These are phyloP conservation scores for Schizophyllum commune DNA, from an alignment of 1,284 basidiomycete species.

Conservation along the genomic window DNA sequence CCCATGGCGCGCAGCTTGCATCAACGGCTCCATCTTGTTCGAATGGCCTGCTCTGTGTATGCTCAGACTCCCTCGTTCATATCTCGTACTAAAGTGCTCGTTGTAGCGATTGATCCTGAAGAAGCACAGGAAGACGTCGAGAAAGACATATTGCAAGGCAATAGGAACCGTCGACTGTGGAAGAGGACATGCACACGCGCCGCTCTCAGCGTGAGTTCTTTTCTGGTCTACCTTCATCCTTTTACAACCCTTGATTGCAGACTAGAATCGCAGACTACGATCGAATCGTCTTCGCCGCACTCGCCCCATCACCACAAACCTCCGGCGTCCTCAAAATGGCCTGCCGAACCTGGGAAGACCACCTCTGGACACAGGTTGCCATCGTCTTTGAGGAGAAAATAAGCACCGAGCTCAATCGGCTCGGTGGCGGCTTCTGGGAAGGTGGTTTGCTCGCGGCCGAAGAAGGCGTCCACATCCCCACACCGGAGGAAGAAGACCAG, in stretches of 20 bases:
- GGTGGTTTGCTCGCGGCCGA: slow-evolving; percentile 36
- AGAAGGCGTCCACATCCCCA: slow-evolving; percentile 23
- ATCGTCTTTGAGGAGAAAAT: slow-evolving; percentile 80
- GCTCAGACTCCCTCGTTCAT: slow-evolving; percentile 14
- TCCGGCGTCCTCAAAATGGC: slow-evolving; percentile 69
- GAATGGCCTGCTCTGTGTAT: slow-evolving; percentile 63
- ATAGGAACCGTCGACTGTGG: slow-evolving; percentile 73
- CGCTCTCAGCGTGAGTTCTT: slow-evolving; percentile 60
- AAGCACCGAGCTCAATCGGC: slow-evolving; percentile 46
- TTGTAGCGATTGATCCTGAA: slow-evolving; percentile 38
- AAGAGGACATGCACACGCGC: slow-evolving; percentile 76
- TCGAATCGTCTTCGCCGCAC: slow-evolving; percentile 79
- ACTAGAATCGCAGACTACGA: slow-evolving; percentile 66
- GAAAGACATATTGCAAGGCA: slow-evolving; percentile 61
- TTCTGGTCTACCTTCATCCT: neutral
- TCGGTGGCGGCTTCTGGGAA: slow-evolving; percentile 63
- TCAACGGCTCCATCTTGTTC: slow-evolving; percentile 74
- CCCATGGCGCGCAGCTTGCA: slow-evolving; percentile 85
- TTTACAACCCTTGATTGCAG: slow-evolving; percentile 28
- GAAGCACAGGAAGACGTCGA: slow-evolving; percentile 44
- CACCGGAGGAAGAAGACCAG: slow-evolving; percentile 28
- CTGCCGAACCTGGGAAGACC: slow-evolving; percentile 90
- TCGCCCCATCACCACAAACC: slow-evolving; percentile 75
- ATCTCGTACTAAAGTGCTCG: neutral
- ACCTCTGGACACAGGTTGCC: slow-evolving; percentile 88